Conservation (phyloP, 352 stramenopile genomes). For the Pythium aphanidermatum region DNA sequence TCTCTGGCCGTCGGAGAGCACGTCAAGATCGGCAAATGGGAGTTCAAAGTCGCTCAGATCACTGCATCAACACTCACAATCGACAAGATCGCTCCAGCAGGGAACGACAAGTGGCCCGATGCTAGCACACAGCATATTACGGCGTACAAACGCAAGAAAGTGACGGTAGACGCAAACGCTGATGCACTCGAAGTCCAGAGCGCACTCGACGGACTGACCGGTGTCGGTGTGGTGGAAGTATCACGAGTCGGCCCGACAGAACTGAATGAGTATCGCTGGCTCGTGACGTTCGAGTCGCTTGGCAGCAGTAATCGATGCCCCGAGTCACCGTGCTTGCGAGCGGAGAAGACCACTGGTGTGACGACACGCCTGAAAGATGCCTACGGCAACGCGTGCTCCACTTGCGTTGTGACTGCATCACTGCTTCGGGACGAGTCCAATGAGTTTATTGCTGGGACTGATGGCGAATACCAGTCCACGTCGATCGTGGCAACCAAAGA, state of each 20-base stretch:
- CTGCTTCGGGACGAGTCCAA: constrained; percentile 34
- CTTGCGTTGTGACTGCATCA: constrained; percentile 33
- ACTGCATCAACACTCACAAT: constrained; percentile 28
- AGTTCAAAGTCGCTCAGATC: constrained; percentile 40
- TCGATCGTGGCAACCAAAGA: constrained; percentile 47
- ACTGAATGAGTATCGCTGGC: constrained; percentile 57
- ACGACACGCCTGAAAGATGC: constrained; percentile 32
- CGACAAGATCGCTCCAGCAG: constrained; percentile 17
- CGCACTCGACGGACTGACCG: constrained; percentile 36
- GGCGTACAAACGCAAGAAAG: constrained; percentile 61
- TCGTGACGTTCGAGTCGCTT: constrained; percentile 66
- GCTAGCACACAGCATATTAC: constrained; percentile 41
- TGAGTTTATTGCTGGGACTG: constrained; percentile 24
- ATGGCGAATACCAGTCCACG: constrained; percentile 31
- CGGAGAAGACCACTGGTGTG: constrained; percentile 41
- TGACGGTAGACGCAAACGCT: constrained; percentile 39
- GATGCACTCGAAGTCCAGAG: constrained; percentile 46
- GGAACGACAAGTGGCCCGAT: constrained; percentile 31
- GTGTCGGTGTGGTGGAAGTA: constrained; percentile 50
- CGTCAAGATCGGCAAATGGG: constrained; percentile 43
- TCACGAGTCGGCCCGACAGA: constrained; percentile 46
- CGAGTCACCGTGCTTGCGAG: constrained; percentile 45
- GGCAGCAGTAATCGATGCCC: constrained; percentile 39
- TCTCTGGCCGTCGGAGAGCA: constrained; percentile 35
- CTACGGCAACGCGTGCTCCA: constrained; percentile 33